Base-by-base conservation (phyloP, 306 rosid species). In the Hylodesmum podocarpum region DNA sequence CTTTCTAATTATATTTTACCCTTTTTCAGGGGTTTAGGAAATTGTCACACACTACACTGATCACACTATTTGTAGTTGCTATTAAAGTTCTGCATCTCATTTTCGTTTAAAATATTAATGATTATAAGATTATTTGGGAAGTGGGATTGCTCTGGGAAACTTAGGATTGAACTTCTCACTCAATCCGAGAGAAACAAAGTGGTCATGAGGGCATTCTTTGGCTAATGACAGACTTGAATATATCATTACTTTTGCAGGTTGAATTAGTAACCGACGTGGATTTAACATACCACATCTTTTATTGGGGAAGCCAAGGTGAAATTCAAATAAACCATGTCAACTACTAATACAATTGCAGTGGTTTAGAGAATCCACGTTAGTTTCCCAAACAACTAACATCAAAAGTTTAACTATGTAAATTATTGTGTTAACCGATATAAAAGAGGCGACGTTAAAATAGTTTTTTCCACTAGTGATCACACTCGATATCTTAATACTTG, bases 221-320 rank as follows among this genome's bases (percentile, higher is more conserved):
- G 49, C 68, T 12, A 54, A 68, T 41, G 28, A 51, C 37, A 36
- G 16, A 64, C 36, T 44, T n/a, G 13, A 34, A 43, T 34, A 29
- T 69, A 15, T 21, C 1, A 46, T 67, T 61, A 25, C 34, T 62
- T 85, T 80, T 64, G 75, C 87, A 94, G 98, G 88, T 87, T 75
- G 96, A 91, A 85, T 63, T 91, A 70, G 91, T n/a, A n/a, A n/a
- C n/a, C n/a, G n/a, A n/a, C n/a, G n/a, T n/a, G n/a, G n/a, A n/a
- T n/a, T n/a, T n/a, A n/a, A n/a, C n/a, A n/a, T n/a, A n/a, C n/a
- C n/a, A n/a, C n/a, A n/a, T n/a, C n/a, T n/a, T n/a, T n/a, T n/a
- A n/a, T n/a, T n/a, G n/a, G n/a, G n/a, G n/a, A n/a, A n/a, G n/a
- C n/a, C n/a, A n/a, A n/a, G n/a, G n/a, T n/a, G n/a, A n/a, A n/a